Evolutionary conservation across 306 rosid species (phyloP), one percentile per base, ranked within the genome.

Genomic region (Gleditsia sinensis): DNA sequence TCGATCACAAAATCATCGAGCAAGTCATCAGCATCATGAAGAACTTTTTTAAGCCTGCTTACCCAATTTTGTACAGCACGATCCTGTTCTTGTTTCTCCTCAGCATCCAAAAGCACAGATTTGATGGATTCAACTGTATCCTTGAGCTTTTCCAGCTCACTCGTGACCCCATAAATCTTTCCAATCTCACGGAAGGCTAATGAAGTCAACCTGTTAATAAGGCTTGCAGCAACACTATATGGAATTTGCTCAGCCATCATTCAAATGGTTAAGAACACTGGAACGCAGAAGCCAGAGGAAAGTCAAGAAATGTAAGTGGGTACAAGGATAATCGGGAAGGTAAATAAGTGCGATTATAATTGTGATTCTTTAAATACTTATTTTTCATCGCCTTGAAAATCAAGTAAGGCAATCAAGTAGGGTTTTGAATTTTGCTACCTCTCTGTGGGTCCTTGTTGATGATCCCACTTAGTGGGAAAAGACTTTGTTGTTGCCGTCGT

Each of bases 1-100:
- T 72, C 21, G 17, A 46, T 43, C 2, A 3, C 9, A 9, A 72
- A 7, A 3, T 17, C 77, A 58, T 72, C 68, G 0, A 72, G 19
- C 43, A 72, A 43, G 42, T 72, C 23, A 3, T 72, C 68, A 0
- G 57, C 77, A 57, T 72, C 68, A 12, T 40, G 28, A 4, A 72
- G 0, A 0, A 28, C 77, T 42, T 24, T 11, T 65, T 25, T 23
- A 51, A 65, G 19, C 14, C 37, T 65, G 5, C 14, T 14, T 6
- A 43, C 17, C 58, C 57, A 60, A 16, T 3, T 28, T 14, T 16
- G 2, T 4, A 57, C 24, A n/a, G 17, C 17, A 46, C 9, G n/a
- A 19, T 67, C 43, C 14, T 28, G 9, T 3, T 7, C 42, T 67
- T 46, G 68, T 16, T 54, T 16, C 19, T 42, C 12, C 21, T 11